Base-by-base conservation (phyloP, 2,329 filamentous ascomycete species). In the Apiospora malaysiana region DNA sequence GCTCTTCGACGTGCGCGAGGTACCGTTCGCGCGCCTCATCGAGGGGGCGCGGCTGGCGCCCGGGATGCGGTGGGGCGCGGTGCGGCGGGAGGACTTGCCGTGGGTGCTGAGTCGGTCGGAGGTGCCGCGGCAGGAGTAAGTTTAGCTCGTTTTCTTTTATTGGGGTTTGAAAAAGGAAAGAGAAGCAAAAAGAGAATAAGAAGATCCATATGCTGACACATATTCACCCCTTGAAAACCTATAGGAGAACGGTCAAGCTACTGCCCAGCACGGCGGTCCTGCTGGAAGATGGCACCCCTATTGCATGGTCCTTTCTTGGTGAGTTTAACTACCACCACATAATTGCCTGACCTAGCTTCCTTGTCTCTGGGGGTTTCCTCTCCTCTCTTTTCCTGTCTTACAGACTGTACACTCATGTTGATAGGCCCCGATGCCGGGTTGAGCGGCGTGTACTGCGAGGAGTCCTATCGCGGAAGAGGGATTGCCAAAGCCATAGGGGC, bases 281-380 rank as follows among this genome's bases (percentile, higher is more conserved):
- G 69, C 77, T 83, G 0, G 76, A 79, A 1, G 83, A 86, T 23
- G 84, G 83, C 0, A 85, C 81, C 1, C 84, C 87, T 0, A 81
- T 93, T 6, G 89, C 90, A 0, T 94, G 92, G 92, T 87, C 86
- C 0, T 92, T 93, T 68, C 77, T 89, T 5, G 84, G 85, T 83
- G 75, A 63, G 79, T 79, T 42, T 6, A 74, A 73, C 59, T 16
- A 6, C 40, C 42, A 12, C 8, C 40, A 5, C 12, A 12, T 16
- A 16, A 12, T 37, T 16, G 3, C 32, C 18, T 3, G 4, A 16
- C 16, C 27, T 37, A 10, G 18, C 3, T 16, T 10, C 2, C 18
- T 14, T 23, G n/a, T 23, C n/a, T 10, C 25, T 56, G 7, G 42
- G 42, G 8, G 12, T 46, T 5, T 40, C 56, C 70, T 10, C 5